Base-by-base conservation (phyloP, 805 yeast genomes). In the Candida quercuum region DNA sequence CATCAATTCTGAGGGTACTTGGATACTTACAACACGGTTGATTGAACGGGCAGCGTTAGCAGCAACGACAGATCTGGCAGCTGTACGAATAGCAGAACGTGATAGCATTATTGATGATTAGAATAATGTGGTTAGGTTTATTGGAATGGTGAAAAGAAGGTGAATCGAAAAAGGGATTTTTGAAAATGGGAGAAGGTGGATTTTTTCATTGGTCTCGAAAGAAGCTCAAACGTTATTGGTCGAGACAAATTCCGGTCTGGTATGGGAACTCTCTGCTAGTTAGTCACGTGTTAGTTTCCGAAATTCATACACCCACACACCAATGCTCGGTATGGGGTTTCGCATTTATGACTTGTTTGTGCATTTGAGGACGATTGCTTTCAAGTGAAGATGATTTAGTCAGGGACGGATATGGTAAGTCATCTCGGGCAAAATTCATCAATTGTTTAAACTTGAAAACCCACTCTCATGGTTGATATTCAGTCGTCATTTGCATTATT, bases 61-160 rank as follows among this genome's bases (percentile, higher is more conserved):
- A 54, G 74, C 72, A 62, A 81, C 71, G 61, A 81, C 82, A 61
- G 86, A 74, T 73, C 86, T 83, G 64, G 86, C 76, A 65, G 87
- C 87, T 64, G 86, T 76, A 74, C 89, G 85, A 67, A 82, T 73
- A 70, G 79, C 76, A 67, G 88, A 78, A 77, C 93, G 87, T 64
- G 89, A 81, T 74, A 84, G 82, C 93, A 84, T 83, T 63, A 47
- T 47, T 30, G 26, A 32, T 26, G 29, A 26, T 26, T 26, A 17
- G 54, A 47, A 35, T 35, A 26, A 33, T 33, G 36, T 37, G 34
- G 25, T 32, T 35, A 27, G 40, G 35, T 22, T 23, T 13, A 18
- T 19, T 17, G 27, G 24, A 35, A 32, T 31, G 32, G 36, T 33
- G 38, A 38, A 43, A 43, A 43, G 42, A 41, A 43, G 43, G 49